Evolutionary conservation across 441 rosid genomes (phyloP).

Genomic region (Eutrema salsugineum): DNA sequence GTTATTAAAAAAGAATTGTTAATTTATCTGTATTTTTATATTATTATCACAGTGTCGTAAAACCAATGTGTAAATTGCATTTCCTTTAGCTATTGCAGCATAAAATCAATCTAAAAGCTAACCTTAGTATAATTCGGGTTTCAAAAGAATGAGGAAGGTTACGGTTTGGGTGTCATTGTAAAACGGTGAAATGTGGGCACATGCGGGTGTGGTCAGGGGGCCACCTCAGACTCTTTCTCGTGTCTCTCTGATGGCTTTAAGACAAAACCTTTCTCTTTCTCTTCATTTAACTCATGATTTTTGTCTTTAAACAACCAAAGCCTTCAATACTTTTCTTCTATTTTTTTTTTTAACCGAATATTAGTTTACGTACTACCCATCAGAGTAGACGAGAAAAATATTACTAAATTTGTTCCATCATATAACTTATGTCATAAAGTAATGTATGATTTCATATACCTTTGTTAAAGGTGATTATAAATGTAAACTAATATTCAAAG

Average conservation of each 20-base stretch:
- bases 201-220: slow-evolving; percentile 37
- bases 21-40: background rate
- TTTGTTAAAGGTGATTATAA: background rate
- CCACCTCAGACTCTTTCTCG: slow-evolving; percentile 36
- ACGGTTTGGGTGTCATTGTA: slow-evolving; percentile 34
- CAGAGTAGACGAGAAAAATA: background rate
- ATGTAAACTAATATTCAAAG: no score
- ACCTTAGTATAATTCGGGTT: background rate
- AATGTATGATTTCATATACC: background rate
- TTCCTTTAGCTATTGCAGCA: background rate
- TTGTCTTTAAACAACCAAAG: slow-evolving; percentile 5
- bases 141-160: background rate
- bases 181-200: slow-evolving; percentile 36
- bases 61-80: background rate
- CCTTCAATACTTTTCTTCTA: background rate
- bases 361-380: background rate
- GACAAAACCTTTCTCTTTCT: slow-evolving; percentile 33
- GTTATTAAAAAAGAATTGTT: background rate
- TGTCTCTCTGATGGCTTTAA: slow-evolving; percentile 30
- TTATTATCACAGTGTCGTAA: background rate
- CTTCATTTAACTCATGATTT: slow-evolving; percentile 16
- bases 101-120: background rate
- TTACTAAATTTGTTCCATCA: background rate
- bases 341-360: background rate
- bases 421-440: background rate